Evolutionary conservation across 768 basidiomycete genomes (phyloP), one percentile per base, ranked within the genome.

Genomic region (Lentinula boryana): DNA sequence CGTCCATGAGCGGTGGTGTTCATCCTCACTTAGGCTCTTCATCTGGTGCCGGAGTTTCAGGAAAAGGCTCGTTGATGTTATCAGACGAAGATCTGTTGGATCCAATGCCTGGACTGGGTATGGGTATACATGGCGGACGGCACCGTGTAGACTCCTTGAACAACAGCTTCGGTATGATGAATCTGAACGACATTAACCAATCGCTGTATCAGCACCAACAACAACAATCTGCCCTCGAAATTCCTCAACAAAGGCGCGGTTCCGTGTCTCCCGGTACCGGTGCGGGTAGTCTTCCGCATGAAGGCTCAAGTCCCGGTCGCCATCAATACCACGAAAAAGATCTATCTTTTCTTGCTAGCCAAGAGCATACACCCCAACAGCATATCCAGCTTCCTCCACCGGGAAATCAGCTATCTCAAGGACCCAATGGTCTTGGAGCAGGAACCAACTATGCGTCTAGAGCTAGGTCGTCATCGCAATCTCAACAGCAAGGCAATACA

Each of bases 81-180:
- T 84, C 84, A 0, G 92, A 94, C 63, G 92, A 93, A 55, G 91
- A 94, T 63, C 81, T 94, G 12, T 21, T 62, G 8, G 62, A 51
- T 18, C 48, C 48, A 10, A 46, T 50, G 31, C 35, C 48, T 58
- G 57, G 46, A 35, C 23, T 59, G 33, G 21, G 36, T 21, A 33
- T 33, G 53, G 21, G 40, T 1, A 43, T 43, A 18, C 36, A 43
- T 41, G 55, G 50, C 32, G 50, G 55, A 27, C 38, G n/a, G 36
- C 53, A 54, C 33, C 53, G 41, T 27, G n/a, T 56, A 4, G 36
- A 56, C 23, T 18, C 55, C 10, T 18, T 56, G 9, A 41, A 59
- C 13, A 60, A 10, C 31, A 60, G 38, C n/a, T 79, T 93, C 36
- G 84, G 82, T 23, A 67, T 84, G 60, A 76, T 92, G 63, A 87